Conservation (phyloP, 163 green algal species). For the Chloroidium sp. region DNA sequence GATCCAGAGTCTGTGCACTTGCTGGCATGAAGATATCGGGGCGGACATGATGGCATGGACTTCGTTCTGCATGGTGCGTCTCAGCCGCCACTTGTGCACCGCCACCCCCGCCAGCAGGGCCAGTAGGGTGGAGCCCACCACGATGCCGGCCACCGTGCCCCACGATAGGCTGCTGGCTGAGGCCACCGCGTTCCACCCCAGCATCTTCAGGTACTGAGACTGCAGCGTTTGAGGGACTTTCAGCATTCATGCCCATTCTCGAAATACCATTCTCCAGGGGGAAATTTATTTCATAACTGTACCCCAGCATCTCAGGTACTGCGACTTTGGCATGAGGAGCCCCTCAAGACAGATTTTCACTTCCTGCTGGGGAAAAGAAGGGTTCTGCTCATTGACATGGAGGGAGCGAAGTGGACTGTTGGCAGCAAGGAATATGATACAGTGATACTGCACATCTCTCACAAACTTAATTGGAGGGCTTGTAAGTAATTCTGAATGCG, state of each 20-base stretch:
- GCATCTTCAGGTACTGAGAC: constrained; percentile 1
- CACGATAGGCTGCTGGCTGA: not conserved
- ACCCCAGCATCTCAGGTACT: too few relatives aligned
- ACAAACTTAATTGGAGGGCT: too few relatives aligned
- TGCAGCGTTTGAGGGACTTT: not conserved
- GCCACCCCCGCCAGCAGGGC: constrained; percentile 20
- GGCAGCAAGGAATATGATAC: not conserved
- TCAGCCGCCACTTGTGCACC: constrained; percentile 22
- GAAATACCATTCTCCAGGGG: too few relatives aligned
- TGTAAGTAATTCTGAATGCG: too few relatives aligned
- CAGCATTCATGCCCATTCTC: too few relatives aligned
- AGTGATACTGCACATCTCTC: too few relatives aligned
- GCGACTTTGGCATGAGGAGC: too few relatives aligned
- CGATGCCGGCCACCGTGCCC: constrained; percentile 8
- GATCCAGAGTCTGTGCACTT: too few relatives aligned
- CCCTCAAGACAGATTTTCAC: too few relatives aligned
- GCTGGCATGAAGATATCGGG: not conserved
- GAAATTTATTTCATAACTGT: too few relatives aligned
- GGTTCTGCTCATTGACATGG: not conserved
- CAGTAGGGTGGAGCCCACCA: constrained; percentile 1
- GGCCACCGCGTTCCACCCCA: not conserved
- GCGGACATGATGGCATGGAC: constrained; percentile 27
- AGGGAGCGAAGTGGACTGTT: not conserved
- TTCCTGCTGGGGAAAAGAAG: not conserved
- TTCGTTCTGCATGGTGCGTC: constrained; percentile 29